These are phyloP conservation scores for Coniferiporia weirii DNA, from an alignment of 1,284 basidiomycete genomes.

Conservation along the genomic window DNA sequence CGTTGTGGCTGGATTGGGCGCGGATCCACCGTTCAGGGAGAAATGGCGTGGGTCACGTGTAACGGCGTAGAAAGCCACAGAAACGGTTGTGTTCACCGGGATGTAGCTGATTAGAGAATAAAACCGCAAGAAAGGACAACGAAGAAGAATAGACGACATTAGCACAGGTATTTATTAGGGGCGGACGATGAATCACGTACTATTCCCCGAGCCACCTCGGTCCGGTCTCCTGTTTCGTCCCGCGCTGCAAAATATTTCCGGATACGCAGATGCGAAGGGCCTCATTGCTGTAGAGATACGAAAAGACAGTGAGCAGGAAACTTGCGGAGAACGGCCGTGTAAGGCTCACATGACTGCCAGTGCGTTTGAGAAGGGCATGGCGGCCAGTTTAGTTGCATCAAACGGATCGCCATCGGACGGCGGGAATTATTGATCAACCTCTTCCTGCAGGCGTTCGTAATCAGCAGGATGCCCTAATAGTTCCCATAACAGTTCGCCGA, in stretches of 20 bases:
- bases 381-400: constrained; percentile 20
- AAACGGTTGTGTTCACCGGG: constrained; percentile 44
- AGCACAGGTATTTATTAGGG: no score
- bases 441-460: constrained; percentile 25
- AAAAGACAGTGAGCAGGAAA: no score
- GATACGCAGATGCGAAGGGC: no score
- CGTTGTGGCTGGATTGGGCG: constrained; percentile 18
- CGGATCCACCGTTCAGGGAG: constrained; percentile 37
- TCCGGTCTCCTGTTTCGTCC: no score
- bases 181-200: no score
- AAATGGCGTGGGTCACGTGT: constrained; percentile 38
- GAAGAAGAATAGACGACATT: no score
- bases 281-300: no score
- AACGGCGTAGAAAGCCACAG: constrained; percentile 42
- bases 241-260: no score
- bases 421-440: constrained; percentile 26
- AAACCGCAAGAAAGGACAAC: no score
- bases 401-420: constrained; percentile 17
- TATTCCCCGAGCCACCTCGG: no score
- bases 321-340: no score
- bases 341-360: background rate
- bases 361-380: constrained; percentile 30
- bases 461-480: constrained; percentile 28
- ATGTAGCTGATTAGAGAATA: constrained; percentile 38
- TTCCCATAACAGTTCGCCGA: constrained; percentile 28